These are phyloP conservation scores for Stemphylium beticola DNA, from an alignment of 2,329 filamentous ascomycete species.

Conservation along the genomic window DNA sequence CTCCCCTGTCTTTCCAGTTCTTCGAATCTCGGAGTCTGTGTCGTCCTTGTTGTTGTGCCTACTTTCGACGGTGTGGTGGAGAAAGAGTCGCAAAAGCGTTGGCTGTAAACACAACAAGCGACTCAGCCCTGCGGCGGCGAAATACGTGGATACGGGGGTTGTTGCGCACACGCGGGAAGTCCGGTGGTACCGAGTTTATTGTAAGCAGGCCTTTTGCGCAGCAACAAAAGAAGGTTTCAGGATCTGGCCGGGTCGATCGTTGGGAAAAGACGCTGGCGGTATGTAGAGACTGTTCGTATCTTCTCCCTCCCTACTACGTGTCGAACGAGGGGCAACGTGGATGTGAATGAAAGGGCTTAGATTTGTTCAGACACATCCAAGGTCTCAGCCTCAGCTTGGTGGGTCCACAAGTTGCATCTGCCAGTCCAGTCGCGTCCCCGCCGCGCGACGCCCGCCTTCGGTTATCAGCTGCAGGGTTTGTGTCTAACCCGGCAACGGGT, in stretches of 20 bases:
- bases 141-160: background rate
- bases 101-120: background rate
- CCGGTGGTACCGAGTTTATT: background rate
- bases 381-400: slow-evolving; percentile 26
- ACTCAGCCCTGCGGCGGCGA: slow-evolving; percentile 1
- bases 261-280: no score
- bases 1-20: background rate
- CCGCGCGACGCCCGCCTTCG: slow-evolving; percentile 7
- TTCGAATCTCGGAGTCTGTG: background rate
- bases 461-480: slow-evolving; percentile 7
- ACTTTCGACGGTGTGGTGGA: background rate
- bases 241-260: no score
- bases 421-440: slow-evolving; percentile 16
- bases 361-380: slow-evolving; percentile 2
- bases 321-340: slow-evolving; percentile 2
- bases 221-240: no score
- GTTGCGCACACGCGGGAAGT: background rate
- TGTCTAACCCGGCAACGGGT: slow-evolving; percentile 10
- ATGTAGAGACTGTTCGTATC: background rate
- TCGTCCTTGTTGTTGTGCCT: background rate
- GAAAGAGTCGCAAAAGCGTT: background rate
- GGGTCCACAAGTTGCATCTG: slow-evolving; percentile 5
- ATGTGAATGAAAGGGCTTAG: background rate
- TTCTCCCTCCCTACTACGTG: background rate
- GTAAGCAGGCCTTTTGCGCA: background rate